A percentile compares a stretch with the other conserved stretches of the same genome.
These are phyloP conservation scores for Pelomyxa schiedti DNA, from an alignment of 78 protist genomes.

Conservation along the genomic window DNA sequence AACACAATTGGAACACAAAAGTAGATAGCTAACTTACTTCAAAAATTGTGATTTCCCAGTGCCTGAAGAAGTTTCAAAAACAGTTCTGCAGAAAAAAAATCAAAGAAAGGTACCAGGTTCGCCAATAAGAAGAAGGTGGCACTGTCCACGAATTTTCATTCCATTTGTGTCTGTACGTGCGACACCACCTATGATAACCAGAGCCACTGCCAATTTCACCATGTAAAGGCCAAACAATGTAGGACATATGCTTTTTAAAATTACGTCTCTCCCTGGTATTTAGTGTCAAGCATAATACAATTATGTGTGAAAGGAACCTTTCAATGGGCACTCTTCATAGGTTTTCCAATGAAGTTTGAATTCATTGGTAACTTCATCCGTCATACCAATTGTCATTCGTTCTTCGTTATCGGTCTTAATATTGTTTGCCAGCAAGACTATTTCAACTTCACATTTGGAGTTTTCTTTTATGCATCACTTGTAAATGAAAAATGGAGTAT, in stretches of 20 bases:
- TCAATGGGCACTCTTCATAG: conserved; percentile 30
- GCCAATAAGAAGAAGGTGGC: conserved; percentile 91
- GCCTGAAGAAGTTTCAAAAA: background rate
- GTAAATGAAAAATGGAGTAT: too few relatives aligned
- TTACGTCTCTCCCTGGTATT: conserved; percentile 11
- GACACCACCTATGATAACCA: conserved; percentile 88
- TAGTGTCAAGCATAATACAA: background rate
- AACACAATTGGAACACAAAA: conserved; percentile 69
- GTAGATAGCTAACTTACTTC: conserved; percentile 4
- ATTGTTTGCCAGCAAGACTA: conserved; percentile 48
- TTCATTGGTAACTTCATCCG: conserved; percentile 29
- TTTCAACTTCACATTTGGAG: conserved; percentile 65
- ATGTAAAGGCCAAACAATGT: conserved; percentile 60
- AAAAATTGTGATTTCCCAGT: conserved; percentile 65
- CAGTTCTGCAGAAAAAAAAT: background rate
- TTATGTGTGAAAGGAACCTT: background rate
- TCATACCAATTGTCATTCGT: background rate
- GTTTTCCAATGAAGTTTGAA: conserved; percentile 49
- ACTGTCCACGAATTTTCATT: conserved; percentile 72
- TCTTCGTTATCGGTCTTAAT: conserved; percentile 51
- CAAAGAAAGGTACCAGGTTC: conserved; percentile 83
- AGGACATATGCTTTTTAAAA: conserved; percentile 44
- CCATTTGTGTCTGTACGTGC: conserved; percentile 7
- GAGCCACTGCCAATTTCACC: conserved; percentile 75
- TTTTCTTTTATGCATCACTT: too few relatives aligned